A percentile compares a stretch with the other conserved stretches of the same genome.
phyloP scores from a whole-genome alignment of 495 filamentous ascomycete species.

The Penicillium cataractarum region DNA sequence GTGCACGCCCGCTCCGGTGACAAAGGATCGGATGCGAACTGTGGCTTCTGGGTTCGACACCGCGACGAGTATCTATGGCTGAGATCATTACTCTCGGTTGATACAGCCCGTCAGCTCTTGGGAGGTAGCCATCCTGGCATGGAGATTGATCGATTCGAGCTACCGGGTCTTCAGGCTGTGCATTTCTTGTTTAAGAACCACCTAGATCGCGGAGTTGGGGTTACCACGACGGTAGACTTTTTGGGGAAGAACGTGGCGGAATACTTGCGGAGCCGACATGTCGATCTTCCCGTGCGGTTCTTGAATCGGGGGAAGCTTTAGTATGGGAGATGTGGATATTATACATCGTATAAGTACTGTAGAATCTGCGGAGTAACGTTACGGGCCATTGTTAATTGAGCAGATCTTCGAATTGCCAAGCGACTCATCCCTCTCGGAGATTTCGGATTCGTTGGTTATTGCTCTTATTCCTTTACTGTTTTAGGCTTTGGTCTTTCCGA shows the following conservation, averaged over 20 bases:
- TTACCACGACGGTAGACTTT: slow-evolving; percentile 53
- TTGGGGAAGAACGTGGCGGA: slow-evolving; percentile 62
- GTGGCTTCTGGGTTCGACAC: slow-evolving; percentile 56
- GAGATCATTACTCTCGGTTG: slow-evolving; percentile 45
- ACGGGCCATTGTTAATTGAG: background rate
- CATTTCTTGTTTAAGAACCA: slow-evolving; percentile 60
- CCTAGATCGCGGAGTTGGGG: slow-evolving; percentile 57
- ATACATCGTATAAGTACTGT: background rate
- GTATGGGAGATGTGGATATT: background rate
- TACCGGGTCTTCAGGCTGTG: slow-evolving; percentile 44
- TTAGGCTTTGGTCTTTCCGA: background rate
- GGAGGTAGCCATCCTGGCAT: slow-evolving; percentile 40
- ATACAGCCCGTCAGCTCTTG: slow-evolving; percentile 41
- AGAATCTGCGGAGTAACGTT: too few species aligned
- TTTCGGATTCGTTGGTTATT: background rate
- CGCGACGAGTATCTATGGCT: slow-evolving; percentile 56
- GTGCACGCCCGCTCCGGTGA: slow-evolving; percentile 56
- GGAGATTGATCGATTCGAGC: slow-evolving; percentile 57
- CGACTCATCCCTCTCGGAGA: background rate
- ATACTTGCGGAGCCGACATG: slow-evolving; percentile 50
- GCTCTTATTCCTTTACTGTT: background rate
- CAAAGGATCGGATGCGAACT: slow-evolving; percentile 57
- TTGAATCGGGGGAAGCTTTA: slow-evolving; percentile 43
- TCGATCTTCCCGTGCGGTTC: slow-evolving; percentile 52
- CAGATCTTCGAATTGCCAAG: background rate